Evolutionary conservation across 306 rosid species (phyloP).

Genomic region (Trifolium repens): DNA sequence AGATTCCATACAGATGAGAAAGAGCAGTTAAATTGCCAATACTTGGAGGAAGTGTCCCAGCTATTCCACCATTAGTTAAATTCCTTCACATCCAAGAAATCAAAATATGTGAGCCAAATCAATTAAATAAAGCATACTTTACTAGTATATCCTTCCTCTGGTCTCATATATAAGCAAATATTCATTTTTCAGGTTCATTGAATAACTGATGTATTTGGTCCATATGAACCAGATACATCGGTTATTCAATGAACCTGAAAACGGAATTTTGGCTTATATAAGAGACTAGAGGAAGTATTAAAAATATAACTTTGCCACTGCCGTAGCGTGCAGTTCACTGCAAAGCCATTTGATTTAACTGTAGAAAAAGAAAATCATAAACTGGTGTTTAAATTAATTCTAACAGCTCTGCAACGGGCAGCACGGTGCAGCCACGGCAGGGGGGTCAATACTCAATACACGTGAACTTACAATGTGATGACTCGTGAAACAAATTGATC

Average conservation of each 20-base stretch:
- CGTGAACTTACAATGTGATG: slow-evolving; percentile 58
- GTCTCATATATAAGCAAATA: too few species aligned
- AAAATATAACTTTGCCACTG: neutral
- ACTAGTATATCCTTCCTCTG: neutral
- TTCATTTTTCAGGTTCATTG: too few species aligned
- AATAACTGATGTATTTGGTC: too few species aligned
- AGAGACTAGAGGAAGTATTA: too few species aligned
- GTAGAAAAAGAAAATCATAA: neutral
- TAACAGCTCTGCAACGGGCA: neutral
- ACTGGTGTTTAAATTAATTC: neutral
- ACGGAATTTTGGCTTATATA: too few species aligned
- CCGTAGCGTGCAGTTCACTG: neutral
- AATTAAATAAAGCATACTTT: neutral
- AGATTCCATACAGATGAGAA: slow-evolving; percentile 64
- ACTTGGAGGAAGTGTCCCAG: slow-evolving; percentile 64
- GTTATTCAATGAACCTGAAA: too few species aligned
- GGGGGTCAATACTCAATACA: neutral
- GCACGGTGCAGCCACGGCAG: neutral
- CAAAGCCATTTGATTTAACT: neutral
- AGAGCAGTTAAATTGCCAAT: slow-evolving; percentile 63
- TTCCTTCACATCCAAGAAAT: slow-evolving; percentile 57
- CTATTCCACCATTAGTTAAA: slow-evolving; percentile 58
- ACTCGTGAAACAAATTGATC: slow-evolving; percentile 46
- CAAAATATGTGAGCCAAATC: slow-evolving; percentile 35
- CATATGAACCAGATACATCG: too few species aligned